These are phyloP conservation scores for Rhynchosporium agropyri DNA, from an alignment of 2,329 filamentous ascomycete genomes.

Conservation along the genomic window DNA sequence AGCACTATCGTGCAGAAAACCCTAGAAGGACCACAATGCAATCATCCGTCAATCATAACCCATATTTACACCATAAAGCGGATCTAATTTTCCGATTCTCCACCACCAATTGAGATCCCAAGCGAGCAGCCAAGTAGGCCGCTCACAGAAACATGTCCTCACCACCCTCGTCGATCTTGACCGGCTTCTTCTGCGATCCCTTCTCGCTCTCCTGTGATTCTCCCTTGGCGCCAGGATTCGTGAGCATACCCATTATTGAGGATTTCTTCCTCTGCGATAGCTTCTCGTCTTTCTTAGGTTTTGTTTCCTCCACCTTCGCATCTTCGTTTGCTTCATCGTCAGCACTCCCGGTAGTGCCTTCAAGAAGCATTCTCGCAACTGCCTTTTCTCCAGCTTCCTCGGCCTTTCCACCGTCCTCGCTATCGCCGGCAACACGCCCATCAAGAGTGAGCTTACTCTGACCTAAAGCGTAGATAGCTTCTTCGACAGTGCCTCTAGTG, in stretches of 20 bases:
- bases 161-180: neutral
- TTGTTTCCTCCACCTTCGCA: constrained; percentile 18
- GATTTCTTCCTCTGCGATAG: constrained; percentile 23
- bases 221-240: constrained; percentile 11
- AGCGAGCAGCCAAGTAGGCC: neutral
- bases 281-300: constrained; percentile 20
- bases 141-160: constrained; percentile 7
- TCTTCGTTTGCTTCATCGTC: constrained; percentile 21
- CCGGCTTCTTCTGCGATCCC: constrained; percentile 3
- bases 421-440: constrained; percentile 66
- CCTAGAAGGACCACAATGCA: neutral
- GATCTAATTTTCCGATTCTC: neutral
- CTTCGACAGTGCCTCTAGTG: constrained; percentile 81
- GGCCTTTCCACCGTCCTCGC: constrained; percentile 50
- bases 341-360: constrained; percentile 28
- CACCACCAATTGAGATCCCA: neutral
- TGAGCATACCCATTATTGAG: constrained; percentile 23
- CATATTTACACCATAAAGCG: constrained; percentile 2
- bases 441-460: constrained; percentile 93
- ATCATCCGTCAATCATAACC: constrained; percentile 12
- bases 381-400: constrained; percentile 41
- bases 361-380: constrained; percentile 39
- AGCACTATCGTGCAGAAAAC: neutral
- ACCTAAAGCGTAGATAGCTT: constrained; percentile 88
- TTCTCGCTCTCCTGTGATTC: neutral